Conservation (phyloP, 1,284 basidiomycete species). For the Naganishia sp. region DNA sequence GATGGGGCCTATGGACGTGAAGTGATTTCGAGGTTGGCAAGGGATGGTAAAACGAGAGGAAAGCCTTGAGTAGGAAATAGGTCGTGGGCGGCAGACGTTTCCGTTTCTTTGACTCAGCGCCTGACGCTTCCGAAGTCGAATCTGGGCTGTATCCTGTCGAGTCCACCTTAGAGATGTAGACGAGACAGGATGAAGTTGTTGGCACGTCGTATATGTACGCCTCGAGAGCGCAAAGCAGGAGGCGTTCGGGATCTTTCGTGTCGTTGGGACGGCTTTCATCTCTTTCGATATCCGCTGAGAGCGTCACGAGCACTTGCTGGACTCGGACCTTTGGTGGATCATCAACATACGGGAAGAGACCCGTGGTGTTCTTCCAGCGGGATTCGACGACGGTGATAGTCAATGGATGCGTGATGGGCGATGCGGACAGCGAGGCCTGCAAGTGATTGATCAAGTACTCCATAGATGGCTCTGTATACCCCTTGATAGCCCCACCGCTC, state of each 20-base stretch:
- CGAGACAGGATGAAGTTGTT: constrained; percentile 61
- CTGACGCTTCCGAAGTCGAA: constrained; percentile 62
- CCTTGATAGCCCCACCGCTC: too few species aligned
- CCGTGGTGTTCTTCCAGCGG: constrained; percentile 59
- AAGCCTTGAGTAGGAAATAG: constrained; percentile 61
- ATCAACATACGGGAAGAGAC: constrained; percentile 71
- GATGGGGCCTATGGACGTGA: neutral
- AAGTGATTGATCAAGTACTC: constrained; percentile 66
- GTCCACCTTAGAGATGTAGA: constrained; percentile 94
- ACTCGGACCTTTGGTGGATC: constrained; percentile 56
- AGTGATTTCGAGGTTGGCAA: neutral
- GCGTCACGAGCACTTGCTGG: constrained; percentile 63
- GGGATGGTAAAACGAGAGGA: constrained; percentile 60
- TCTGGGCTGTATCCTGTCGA: constrained; percentile 70
- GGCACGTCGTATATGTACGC: constrained; percentile 70
- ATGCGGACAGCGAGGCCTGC: constrained; percentile 59
- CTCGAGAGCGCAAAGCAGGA: constrained; percentile 78
- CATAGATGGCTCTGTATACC: too few species aligned
- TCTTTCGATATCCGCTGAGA: constrained; percentile 61
- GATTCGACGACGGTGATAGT: constrained; percentile 74
- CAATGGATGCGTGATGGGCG: constrained; percentile 61
- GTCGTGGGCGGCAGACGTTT: constrained; percentile 20
- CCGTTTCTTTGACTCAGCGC: neutral
- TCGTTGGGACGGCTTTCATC: neutral
- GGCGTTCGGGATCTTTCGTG: constrained; percentile 49